Evolutionary conservation across 139 green algal species (phyloP).

Genomic region (Chlamydomonas eustigma): DNA sequence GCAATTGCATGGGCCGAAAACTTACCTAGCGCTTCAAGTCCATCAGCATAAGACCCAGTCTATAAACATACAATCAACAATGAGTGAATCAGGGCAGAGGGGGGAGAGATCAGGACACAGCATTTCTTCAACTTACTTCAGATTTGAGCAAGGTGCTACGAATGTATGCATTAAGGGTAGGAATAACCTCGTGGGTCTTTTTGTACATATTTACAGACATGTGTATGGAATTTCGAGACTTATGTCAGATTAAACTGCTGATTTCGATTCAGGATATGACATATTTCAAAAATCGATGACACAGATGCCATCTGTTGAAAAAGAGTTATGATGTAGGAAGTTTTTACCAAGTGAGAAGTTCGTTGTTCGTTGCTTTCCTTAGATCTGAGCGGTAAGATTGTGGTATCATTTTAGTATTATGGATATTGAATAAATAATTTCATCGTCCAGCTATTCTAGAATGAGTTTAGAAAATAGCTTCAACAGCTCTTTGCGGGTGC

Average conservation of each 20-base stretch:
- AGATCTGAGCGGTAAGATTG: no score
- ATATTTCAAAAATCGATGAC: no score
- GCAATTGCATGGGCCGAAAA: background rate
- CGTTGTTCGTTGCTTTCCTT: no score
- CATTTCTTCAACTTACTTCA: slow-evolving; percentile 31
- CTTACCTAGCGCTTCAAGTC: slow-evolving; percentile 4
- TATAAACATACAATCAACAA: background rate
- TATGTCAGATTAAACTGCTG: no score
- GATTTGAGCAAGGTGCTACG: slow-evolving; percentile 17
- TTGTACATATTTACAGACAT: background rate
- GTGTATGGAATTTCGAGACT: no score
- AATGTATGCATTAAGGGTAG: slow-evolving; percentile 28
- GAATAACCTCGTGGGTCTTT: slow-evolving; percentile 3
- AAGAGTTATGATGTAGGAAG: no score
- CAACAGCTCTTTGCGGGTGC: slow-evolving; percentile 1
- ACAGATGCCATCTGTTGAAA: no score
- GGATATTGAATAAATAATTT: no score
- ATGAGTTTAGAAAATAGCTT: background rate
- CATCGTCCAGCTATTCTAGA: no score
- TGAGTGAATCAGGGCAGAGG: background rate
- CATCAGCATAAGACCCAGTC: background rate
- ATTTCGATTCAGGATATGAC: no score
- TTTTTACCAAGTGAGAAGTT: no score
- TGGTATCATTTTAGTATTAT: no score
- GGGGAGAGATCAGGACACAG: background rate